These are phyloP conservation scores for Salvia miltiorrhiza DNA, from an alignment of 257 asterid genomes.

Conservation along the genomic window DNA sequence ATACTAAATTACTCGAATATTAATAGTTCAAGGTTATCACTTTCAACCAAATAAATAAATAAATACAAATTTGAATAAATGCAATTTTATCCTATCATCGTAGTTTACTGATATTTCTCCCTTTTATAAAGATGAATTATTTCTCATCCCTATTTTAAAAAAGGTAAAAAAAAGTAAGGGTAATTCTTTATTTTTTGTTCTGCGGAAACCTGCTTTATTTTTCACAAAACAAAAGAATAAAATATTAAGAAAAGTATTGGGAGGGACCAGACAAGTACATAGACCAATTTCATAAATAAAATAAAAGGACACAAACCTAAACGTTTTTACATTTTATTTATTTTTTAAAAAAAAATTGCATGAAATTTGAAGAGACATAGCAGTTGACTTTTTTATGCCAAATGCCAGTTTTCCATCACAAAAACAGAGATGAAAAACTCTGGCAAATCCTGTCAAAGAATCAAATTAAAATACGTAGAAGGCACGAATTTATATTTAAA, in stretches of 20 bases:
- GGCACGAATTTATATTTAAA: not conserved
- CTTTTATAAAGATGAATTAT: too few species aligned
- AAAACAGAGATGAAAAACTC: conserved; percentile 23
- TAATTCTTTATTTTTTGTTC: too few species aligned
- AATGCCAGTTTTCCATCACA: conserved; percentile 26
- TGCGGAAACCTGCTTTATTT: too few species aligned
- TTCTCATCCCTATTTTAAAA: too few species aligned
- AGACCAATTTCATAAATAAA: not conserved
- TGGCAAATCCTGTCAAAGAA: conserved; percentile 25
- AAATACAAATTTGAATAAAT: too few species aligned
- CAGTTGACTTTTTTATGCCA: conserved; percentile 33
- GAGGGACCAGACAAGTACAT: not conserved
- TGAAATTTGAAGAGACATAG: conserved; percentile 14
- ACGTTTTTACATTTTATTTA: not conserved
- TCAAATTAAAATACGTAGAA: conserved; percentile 1
- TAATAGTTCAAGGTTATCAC: not conserved
- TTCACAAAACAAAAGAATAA: too few species aligned
- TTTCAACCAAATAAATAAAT: not conserved
- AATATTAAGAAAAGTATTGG: not conserved
- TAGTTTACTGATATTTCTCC: too few species aligned
- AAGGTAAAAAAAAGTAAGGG: too few species aligned
- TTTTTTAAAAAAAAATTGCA: not conserved
- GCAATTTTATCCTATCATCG: too few species aligned
- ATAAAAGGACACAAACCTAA: not conserved
- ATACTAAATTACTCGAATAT: not conserved